Base-by-base conservation (phyloP, 1,284 basidiomycete species). In the Fomes fomentarius region DNA sequence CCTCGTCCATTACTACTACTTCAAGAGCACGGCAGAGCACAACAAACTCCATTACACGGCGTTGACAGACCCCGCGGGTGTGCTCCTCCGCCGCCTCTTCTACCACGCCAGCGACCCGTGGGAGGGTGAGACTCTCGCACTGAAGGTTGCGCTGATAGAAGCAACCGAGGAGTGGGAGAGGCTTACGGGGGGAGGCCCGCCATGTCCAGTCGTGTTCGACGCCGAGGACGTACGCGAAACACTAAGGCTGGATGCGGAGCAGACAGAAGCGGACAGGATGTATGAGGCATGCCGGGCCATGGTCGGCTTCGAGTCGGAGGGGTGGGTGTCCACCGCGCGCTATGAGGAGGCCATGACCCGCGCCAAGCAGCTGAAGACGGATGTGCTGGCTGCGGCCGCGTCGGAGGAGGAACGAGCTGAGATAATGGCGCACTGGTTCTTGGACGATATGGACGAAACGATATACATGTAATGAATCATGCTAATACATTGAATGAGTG, bases 1-100 rank as follows among this genome's bases (percentile, higher is more conserved):
- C 50, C 74, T 80, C 60, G 68, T 77, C 64, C 78, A 79, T 50
- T 77, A 68, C 63, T 73, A 78, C 69, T 80, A 80, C 64, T 66
- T 69, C 71, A 67, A 60, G 47, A 70, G 54, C 70, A 80, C 76
- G 61, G 61, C 63, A 68, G 58, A 69, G 69, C 69, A 53, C 73
- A 80, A 80, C 72, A 52, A 64, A 63, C 64, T 63, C 58, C 76
- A 76, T 57, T 55, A 74, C 63, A 64, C 28, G 1, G 73, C 71
- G 1, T 64, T 77, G 59, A 53, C 64, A 66, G 71, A 77, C 67
- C 69, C 66, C 40, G 8, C 71, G 58, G 47, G 31, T 59, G 25
- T 65, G 54, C 50, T 78, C 68, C 48, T 54, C 62, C 24, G 66
- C 65, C 72, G 74, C 62, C 71, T 81, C 50, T 80, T 76, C 71